A percentile compares a stretch with the other conserved stretches of the same genome.
Conservation (phyloP, 257 asterid species). For the Nemophila menziesii region DNA sequence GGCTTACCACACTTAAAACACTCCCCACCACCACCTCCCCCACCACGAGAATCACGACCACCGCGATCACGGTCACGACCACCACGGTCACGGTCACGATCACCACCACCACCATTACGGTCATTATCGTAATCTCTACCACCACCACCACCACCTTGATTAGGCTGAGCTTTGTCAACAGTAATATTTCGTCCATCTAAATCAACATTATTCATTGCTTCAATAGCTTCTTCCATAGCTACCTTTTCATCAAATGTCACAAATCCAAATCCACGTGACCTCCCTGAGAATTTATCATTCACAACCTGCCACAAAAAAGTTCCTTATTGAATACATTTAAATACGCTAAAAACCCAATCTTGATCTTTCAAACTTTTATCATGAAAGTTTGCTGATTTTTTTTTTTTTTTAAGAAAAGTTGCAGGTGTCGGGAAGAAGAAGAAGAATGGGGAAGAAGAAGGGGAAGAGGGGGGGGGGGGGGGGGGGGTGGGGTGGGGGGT, state of each 20-base stretch:
- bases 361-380: no score
- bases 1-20: slow-evolving; percentile 94
- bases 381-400: no score
- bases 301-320: slow-evolving; percentile 49
- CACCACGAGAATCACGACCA: slow-evolving; percentile 41
- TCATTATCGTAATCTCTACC: slow-evolving; percentile 48
- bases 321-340: no score
- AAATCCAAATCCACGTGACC: slow-evolving; percentile 91
- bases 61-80: slow-evolving; percentile 48
- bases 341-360: no score
- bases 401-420: no score
- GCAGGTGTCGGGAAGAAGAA: no score
- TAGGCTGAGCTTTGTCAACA: slow-evolving; percentile 76
- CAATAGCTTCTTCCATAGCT: slow-evolving; percentile 86
- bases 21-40: slow-evolving; percentile 76
- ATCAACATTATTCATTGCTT: slow-evolving; percentile 84
- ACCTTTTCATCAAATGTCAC: slow-evolving; percentile 80
- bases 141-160: slow-evolving; percentile 59
- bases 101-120: slow-evolving; percentile 40
- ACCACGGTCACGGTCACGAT: slow-evolving; percentile 49
- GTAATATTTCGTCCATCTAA: slow-evolving; percentile 81
- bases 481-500: no score
- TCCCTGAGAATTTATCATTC: slow-evolving; percentile 61
- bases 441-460: no score
- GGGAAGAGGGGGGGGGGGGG: no score